Conservation (phyloP, 2,329 filamentous ascomycete genomes). For the Neodidymelliopsis sp. region DNA sequence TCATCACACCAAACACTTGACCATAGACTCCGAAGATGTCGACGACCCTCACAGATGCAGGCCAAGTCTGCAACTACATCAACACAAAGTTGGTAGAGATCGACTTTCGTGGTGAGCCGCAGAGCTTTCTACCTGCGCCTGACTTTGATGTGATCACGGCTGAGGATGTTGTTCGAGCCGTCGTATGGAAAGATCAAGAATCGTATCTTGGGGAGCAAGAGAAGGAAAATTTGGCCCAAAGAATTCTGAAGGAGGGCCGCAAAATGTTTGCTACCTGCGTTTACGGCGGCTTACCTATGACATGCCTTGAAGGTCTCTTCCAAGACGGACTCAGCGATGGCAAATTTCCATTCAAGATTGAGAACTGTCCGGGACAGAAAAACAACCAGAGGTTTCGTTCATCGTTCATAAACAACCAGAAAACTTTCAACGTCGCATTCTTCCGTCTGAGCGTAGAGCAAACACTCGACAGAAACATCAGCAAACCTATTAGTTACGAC, state of each 20-base stretch:
- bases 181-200: background rate
- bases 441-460: background rate
- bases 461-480: background rate
- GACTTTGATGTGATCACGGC: background rate
- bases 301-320: background rate
- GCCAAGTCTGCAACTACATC: background rate
- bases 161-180: background rate
- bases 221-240: background rate
- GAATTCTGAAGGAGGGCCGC: background rate
- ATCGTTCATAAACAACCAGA: background rate
- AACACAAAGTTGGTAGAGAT: background rate
- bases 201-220: background rate
- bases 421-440: background rate
- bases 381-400: background rate
- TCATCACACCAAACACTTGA: no score
- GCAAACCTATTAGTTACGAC: background rate
- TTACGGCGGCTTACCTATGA: background rate
- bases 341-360: background rate
- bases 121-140: background rate
- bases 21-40: no score
- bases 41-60: background rate
- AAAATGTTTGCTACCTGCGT: slow-evolving; percentile 10
- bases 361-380: background rate
- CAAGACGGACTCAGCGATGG: background rate
- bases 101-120: background rate